Conservation (phyloP, 2,329 filamentous ascomycete species). For the Laburnicola sp. region DNA sequence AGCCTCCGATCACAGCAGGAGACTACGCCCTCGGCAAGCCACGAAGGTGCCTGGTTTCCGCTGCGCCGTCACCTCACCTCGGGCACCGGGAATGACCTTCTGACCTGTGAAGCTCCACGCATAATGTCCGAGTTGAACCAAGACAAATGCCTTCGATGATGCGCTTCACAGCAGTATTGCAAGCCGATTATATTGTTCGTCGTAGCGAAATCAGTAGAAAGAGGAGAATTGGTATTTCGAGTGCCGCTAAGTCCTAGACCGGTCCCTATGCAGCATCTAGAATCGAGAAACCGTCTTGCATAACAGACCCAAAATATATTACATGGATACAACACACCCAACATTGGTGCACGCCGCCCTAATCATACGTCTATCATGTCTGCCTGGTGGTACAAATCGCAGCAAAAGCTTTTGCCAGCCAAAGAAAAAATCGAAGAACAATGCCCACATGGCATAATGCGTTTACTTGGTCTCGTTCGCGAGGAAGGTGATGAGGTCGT, state of each 20-base stretch:
- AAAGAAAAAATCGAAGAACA: constrained; percentile 21
- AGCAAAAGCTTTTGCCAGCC: constrained; percentile 22
- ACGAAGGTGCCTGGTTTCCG: constrained; percentile 10
- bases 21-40: constrained; percentile 16
- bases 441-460: constrained; percentile 30
- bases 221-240: constrained; percentile 43
- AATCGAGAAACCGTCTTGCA: constrained; percentile 37
- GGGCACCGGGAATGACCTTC: neutral
- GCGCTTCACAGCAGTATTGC: too few relatives aligned
- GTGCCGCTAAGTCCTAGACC: constrained; percentile 41
- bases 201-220: constrained; percentile 18
- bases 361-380: constrained; percentile 47
- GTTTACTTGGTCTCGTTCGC: constrained; percentile 70
- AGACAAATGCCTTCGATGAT: too few relatives aligned
- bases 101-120: neutral
- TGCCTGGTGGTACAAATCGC: constrained; percentile 42
- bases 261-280: constrained; percentile 39
- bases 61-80: neutral
- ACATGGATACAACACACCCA: constrained; percentile 33
- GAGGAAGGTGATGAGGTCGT: constrained; percentile 92
- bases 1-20: neutral
- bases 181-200: neutral
- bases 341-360: constrained; percentile 28
- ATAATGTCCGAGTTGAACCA: too few relatives aligned
- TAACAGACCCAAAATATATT: constrained; percentile 43